Evolutionary conservation across 2,329 filamentous ascomycete species (phyloP).

Genomic region (Nakataea oryzae): DNA sequence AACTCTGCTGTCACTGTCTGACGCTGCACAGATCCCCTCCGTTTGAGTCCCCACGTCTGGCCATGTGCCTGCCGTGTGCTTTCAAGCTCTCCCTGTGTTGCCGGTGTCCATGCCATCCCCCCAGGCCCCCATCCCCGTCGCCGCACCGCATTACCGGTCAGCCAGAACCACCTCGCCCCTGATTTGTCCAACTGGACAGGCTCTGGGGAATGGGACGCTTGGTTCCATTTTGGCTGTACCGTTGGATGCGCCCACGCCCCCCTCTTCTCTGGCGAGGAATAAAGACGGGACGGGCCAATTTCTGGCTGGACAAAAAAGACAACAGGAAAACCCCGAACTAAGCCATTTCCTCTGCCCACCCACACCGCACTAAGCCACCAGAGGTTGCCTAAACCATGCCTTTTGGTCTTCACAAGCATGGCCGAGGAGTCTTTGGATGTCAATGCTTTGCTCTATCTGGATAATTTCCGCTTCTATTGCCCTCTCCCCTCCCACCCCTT

Average conservation of each 20-base stretch:
- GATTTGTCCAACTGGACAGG: conserved; percentile 2
- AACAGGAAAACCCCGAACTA: neutral
- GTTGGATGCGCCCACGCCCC: conserved; percentile 1
- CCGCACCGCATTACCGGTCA: conserved; percentile 1
- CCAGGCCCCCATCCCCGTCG: neutral
- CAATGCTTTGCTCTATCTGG: neutral
- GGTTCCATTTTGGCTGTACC: neutral
- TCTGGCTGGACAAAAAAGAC: neutral
- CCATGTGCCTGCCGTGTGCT: neutral
- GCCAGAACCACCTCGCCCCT: neutral
- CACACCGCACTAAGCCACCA: neutral
- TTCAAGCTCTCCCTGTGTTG: neutral
- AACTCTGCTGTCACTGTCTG: neutral
- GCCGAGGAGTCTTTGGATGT: neutral
- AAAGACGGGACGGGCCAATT: neutral
- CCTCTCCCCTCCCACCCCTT: neutral
- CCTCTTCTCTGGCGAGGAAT: neutral
- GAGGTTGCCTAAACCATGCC: neutral
- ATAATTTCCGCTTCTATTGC: neutral
- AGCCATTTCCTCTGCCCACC: neutral
- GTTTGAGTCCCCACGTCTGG: neutral
- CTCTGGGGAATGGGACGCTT: neutral
- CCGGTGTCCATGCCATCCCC: neutral
- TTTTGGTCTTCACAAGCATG: neutral
- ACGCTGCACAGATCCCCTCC: neutral